Conservation (phyloP, 495 filamentous ascomycete genomes). For the Podospora tetraspora region DNA sequence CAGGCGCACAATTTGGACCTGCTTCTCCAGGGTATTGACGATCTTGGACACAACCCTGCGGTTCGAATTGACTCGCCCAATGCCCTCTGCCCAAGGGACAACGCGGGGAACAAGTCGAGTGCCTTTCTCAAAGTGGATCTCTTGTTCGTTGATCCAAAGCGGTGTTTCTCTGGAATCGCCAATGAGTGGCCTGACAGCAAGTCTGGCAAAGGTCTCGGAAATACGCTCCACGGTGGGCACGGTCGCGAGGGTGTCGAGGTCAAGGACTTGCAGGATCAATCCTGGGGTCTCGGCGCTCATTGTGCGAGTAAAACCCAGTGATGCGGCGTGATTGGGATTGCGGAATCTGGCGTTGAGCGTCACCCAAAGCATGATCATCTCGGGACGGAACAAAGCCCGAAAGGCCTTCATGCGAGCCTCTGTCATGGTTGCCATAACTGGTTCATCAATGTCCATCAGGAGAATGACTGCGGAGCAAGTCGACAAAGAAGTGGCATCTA, state of each 20-base stretch:
- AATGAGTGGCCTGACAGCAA: slow-evolving; percentile 7
- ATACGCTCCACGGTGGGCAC: slow-evolving; percentile 15
- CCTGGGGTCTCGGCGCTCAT: slow-evolving; percentile 37
- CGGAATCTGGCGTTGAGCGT: slow-evolving; percentile 22
- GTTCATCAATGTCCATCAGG: slow-evolving; percentile 34
- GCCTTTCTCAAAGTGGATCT: slow-evolving; percentile 33
- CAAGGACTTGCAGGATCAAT: slow-evolving; percentile 37
- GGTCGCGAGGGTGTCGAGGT: slow-evolving; percentile 30
- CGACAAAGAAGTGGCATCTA: slow-evolving; percentile 10
- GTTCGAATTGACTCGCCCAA: slow-evolving; percentile 34
- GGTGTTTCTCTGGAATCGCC: neutral
- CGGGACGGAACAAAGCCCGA: slow-evolving; percentile 30
- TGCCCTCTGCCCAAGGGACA: slow-evolving; percentile 34
- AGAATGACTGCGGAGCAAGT: slow-evolving; percentile 31
- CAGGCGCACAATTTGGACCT: slow-evolving; percentile 24
- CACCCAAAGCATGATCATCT: slow-evolving; percentile 39
- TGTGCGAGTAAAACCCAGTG: slow-evolving; percentile 41
- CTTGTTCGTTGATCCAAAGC: slow-evolving; percentile 33
- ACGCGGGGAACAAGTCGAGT: slow-evolving; percentile 34
- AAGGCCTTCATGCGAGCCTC: slow-evolving; percentile 26
- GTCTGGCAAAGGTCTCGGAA: slow-evolving; percentile 26
- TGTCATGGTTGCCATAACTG: slow-evolving; percentile 35
- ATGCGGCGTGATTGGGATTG: slow-evolving; percentile 36
- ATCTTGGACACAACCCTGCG: slow-evolving; percentile 32
- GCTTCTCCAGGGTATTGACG: slow-evolving; percentile 27